Conservation (phyloP, 305 asterid species). For the Fraxinus sp. region DNA sequence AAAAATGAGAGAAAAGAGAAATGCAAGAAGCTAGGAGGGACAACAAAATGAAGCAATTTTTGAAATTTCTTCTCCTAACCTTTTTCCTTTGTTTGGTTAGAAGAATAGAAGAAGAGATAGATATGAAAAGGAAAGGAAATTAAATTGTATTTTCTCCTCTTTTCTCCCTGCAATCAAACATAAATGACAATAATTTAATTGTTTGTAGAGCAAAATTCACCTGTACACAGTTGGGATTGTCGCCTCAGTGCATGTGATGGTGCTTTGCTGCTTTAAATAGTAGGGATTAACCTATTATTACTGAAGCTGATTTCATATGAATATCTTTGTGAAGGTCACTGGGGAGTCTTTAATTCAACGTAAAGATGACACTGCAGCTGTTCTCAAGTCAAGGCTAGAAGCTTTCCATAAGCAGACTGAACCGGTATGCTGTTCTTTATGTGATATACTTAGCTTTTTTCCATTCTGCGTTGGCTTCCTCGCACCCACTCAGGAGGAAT, state of each 20-base stretch:
- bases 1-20: neutral
- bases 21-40: neutral
- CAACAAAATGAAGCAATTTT: neutral
- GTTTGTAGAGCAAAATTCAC: neutral
- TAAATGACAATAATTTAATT: neutral
- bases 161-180: neutral
- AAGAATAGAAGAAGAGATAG: neutral
- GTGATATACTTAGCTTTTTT: neutral
- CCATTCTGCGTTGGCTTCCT: neutral
- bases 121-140: neutral
- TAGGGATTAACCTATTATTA: neutral
- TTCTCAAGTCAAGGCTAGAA: slow-evolving; percentile 82
- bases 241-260: neutral
- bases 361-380: slow-evolving; percentile 82
- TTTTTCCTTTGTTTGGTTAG: neutral
- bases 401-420: slow-evolving; percentile 87
- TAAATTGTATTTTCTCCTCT: neutral
- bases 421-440: slow-evolving; percentile 49
- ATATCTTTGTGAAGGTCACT: slow-evolving; percentile 57
- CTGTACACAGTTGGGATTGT: neutral
- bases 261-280: neutral
- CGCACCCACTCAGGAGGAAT: neutral
- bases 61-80: neutral
- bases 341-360: slow-evolving; percentile 88
- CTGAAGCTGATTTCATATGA: slow-evolving; percentile 24